Base-by-base conservation (phyloP, 2,329 filamentous ascomycete genomes). In the Fusarium sp. region DNA sequence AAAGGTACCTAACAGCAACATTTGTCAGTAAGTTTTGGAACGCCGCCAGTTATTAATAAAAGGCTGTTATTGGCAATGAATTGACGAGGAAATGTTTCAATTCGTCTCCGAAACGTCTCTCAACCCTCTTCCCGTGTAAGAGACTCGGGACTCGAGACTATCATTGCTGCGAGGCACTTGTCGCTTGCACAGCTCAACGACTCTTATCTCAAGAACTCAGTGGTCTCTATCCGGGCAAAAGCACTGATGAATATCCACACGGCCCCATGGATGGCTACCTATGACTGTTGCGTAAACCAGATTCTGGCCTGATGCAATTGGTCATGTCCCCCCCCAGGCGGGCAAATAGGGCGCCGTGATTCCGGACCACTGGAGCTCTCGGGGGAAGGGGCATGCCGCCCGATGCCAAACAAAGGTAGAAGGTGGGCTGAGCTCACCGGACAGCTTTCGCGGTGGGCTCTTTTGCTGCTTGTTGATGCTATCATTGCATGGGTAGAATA, bases 241-340 rank as follows among this genome's bases (percentile, higher is more conserved):
- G 24, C 26, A 59, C n/a, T 55, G 44, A 33, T 55, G 48, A 36
- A 51, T 62, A 63, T 38, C 68, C 67, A 72, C 58, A 62, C 31
- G 42, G 53, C 42, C 11, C 67, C 47, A 62, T 66, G 65, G 58
- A n/a, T n/a, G n/a, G n/a, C n/a, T n/a, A n/a, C n/a, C 55, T 50
- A 73, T 65, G 41, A 58, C 31, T 58, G 31, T 72, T 70, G 75
- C 73, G 75, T 77, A 77, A 77, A 70, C 59, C 61, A 67, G 68
- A 76, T 77, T 75, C 75, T 77, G 75, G 75, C 65, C 72, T 77
- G 75, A 77, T 77, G 72, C 72, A 75, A 77, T 77, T 77, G 74
- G 75, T 55, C 67, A 68, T 67, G 62, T 60, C 42, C 62, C 47
- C 41, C 30, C 33, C 28, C 70, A 77, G 56, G 75, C 72, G 73